These are phyloP conservation scores for Beauveria sp. DNA, from an alignment of 2,329 filamentous ascomycete genomes.

Conservation along the genomic window DNA sequence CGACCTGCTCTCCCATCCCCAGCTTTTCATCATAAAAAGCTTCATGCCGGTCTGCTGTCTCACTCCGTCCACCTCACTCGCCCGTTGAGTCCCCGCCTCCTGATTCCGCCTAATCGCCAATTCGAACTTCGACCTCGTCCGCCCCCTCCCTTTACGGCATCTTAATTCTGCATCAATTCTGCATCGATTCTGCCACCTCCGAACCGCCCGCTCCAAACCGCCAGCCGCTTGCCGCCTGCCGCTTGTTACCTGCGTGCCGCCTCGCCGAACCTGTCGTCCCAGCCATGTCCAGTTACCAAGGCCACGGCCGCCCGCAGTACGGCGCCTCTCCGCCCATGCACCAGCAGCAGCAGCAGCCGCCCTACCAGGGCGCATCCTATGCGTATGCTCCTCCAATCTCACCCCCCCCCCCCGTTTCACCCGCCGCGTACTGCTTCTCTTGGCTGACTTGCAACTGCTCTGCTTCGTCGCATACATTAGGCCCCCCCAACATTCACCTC, in stretches of 20 bases:
- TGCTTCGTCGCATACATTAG: background rate
- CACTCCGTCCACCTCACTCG: background rate
- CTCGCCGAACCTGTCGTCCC: background rate
- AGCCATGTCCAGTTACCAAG: constrained; percentile 8
- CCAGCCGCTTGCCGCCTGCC: background rate
- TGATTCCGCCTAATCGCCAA: background rate
- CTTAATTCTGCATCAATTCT: background rate
- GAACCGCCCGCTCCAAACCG: no score
- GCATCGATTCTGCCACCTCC: background rate
- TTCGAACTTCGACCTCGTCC: background rate
- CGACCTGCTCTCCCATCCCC: background rate
- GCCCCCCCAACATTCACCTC: constrained; percentile 7
- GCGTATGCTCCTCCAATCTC: background rate
- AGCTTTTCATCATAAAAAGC: background rate
- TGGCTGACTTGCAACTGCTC: background rate
- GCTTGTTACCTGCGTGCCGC: background rate
- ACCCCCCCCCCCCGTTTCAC: no score
- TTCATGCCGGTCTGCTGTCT: constrained; percentile 1
- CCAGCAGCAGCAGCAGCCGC: background rate
- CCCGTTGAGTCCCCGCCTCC: background rate
- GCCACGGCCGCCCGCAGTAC: constrained; percentile 8
- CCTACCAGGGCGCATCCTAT: constrained; percentile 1
- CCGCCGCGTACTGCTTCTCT: background rate
- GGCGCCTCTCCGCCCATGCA: constrained; percentile 3
- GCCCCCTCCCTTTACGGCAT: background rate